Evolutionary conservation across 495 filamentous ascomycete species (phyloP).

Genomic region (Trichoderma asperelloides): DNA sequence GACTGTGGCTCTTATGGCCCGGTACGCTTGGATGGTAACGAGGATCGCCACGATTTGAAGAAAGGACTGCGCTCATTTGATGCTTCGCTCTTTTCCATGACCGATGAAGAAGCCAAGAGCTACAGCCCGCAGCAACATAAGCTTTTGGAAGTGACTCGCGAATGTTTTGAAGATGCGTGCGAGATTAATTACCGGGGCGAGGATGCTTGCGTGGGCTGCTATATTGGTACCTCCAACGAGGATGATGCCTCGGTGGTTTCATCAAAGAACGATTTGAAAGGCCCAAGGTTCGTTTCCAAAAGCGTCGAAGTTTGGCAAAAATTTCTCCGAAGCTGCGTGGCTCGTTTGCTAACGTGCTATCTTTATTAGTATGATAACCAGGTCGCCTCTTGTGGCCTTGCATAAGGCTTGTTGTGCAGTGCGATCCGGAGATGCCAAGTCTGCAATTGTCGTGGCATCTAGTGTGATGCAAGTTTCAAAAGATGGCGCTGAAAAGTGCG

Average conservation of each 20-base stretch:
- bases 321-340: constrained; percentile 24
- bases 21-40: constrained; percentile 14
- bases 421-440: constrained; percentile 26
- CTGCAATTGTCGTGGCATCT: constrained; percentile 30
- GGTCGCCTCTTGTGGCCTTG: constrained; percentile 42
- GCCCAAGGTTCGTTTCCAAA: constrained; percentile 40
- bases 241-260: constrained; percentile 25
- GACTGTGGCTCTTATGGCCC: neutral
- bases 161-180: constrained; percentile 40
- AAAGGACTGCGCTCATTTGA: constrained; percentile 27
- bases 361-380: constrained; percentile 25
- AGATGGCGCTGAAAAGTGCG: constrained; percentile 23
- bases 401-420: constrained; percentile 42
- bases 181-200: constrained; percentile 34
- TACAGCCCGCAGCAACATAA: constrained; percentile 46
- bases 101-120: constrained; percentile 26
- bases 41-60: constrained; percentile 17
- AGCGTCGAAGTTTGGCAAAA: constrained; percentile 10
- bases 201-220: constrained; percentile 29
- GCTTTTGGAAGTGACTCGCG: constrained; percentile 40
- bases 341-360: constrained; percentile 14
- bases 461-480: constrained; percentile 27
- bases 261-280: constrained; percentile 25
- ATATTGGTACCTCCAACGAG: constrained; percentile 30
- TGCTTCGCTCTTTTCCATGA: constrained; percentile 32